These are phyloP conservation scores for Eimeria sp. DNA, from an alignment of 169 alveolate genomes.

Conservation along the genomic window DNA sequence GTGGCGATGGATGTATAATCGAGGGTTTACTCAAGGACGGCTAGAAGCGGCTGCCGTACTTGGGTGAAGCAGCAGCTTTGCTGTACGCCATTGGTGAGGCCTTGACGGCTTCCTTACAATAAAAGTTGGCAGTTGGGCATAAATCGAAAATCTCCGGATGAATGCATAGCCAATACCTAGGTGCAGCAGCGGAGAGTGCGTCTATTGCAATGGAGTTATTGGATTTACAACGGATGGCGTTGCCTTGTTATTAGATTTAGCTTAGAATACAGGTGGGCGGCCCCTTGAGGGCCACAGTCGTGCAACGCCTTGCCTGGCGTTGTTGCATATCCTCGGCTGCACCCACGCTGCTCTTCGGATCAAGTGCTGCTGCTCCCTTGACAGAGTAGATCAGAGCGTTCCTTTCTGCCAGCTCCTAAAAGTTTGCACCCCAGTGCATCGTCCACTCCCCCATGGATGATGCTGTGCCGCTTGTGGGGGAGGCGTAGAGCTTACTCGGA, in stretches of 20 bases:
- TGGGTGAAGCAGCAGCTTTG: constrained; percentile 58
- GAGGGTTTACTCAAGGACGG: not conserved
- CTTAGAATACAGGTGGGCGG: not conserved
- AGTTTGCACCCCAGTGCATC: no score
- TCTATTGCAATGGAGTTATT: constrained; percentile 8
- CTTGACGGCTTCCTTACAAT: not conserved
- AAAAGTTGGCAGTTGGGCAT: not conserved
- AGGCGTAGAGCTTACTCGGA: no score
- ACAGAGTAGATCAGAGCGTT: no score
- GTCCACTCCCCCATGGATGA: no score
- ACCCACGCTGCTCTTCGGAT: not conserved
- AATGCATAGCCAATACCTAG: not conserved
- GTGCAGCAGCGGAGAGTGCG: constrained; percentile 40
- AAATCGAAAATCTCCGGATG: not conserved
- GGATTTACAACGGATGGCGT: constrained; percentile 1
- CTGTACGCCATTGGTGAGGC: constrained; percentile 2
- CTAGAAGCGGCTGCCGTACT: constrained; percentile 24
- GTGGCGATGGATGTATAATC: not conserved
- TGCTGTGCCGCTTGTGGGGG: no score
- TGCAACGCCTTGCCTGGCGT: constrained; percentile 22
- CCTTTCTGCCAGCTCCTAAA: no score
- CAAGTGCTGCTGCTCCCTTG: constrained; percentile 37
- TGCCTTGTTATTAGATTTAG: constrained; percentile 3
- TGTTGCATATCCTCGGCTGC: constrained; percentile 17
- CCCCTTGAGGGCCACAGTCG: constrained; percentile 22